Evolutionary conservation across 1,139 yeast genomes (phyloP).

Genomic region (Blastobotrys capitulatus): DNA sequence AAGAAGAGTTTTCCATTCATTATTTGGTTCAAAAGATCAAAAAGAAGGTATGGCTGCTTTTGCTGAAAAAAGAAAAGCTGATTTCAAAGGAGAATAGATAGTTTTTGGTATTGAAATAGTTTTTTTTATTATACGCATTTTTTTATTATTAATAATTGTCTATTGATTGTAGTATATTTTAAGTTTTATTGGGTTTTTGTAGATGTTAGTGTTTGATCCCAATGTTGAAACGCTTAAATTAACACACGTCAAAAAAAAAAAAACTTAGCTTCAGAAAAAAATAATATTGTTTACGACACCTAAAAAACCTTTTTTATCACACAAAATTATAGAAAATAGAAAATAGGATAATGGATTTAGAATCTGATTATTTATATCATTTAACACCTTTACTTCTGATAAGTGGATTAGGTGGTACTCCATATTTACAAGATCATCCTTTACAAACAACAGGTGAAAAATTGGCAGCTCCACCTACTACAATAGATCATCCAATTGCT

Average conservation of each 20-base stretch:
- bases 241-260: too few species aligned
- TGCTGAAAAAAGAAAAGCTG: conserved; percentile 42
- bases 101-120: background rate
- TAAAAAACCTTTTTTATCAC: too few species aligned
- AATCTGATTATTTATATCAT: conserved; percentile 22
- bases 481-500: conserved; percentile 16
- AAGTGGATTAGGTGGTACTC: conserved; percentile 23
- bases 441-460: conserved; percentile 19
- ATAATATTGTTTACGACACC: too few species aligned
- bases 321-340: too few species aligned
- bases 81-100: conserved; percentile 34
- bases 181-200: too few species aligned
- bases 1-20: conserved; percentile 40
- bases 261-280: too few species aligned
- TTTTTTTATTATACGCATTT: background rate
- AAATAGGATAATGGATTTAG: conserved; percentile 4
- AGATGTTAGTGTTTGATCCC: too few species aligned
- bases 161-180: background rate
- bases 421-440: conserved; percentile 18
- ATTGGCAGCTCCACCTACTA: conserved; percentile 17
- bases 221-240: too few species aligned
- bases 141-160: background rate
- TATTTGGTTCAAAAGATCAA: conserved; percentile 44
- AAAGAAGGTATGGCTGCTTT: conserved; percentile 50
- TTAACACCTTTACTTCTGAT: conserved; percentile 27